Base-by-base conservation (phyloP, 495 filamentous ascomycete genomes). In the Halenospora varia region DNA sequence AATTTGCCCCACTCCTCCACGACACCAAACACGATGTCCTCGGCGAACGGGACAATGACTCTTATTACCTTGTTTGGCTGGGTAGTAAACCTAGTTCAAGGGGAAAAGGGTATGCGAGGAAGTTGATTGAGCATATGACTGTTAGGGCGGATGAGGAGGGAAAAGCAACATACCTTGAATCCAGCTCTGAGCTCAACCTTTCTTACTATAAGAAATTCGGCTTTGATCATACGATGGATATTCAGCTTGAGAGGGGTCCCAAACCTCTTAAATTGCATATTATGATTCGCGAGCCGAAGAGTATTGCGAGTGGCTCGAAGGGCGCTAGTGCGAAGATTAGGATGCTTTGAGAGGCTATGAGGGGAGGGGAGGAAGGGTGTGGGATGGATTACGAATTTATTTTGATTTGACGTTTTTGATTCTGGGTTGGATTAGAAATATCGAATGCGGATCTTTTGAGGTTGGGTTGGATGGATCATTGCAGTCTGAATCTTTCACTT, bases 11-110 rank as follows among this genome's bases (percentile, higher is more conserved):
- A 48, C 74, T 89, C 22, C 78, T 93, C 54, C 86, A 90, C 72
- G 73, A 86, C 57, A 84, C 86, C 64, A 92, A 90, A 72, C 72
- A 73, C 47, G 74, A 78, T 51, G 72, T 84, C 44, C 77, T 93
- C 62, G 86, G 83, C 35, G 77, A 79, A 26, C 84, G 89, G 64
- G 72, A 77, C 56, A 68, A 82, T 55, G 77, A 80, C 61, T 87
- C 80, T 64, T 85, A 80, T 69, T 92, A 92, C 67, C 79, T 93
- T 22, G 88, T 91, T 15, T 92, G 90, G 70, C 71, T 93, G 60
- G 89, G 88, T 57, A 88, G 87, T 58, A 84, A 81, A 66, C 82
- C 85, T 15, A 74, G 69, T 50, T 78, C 81, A 13, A 78, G 82
- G 54, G 83, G 87, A 25, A 80, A 84, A 49, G 89, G 89, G 25